Base-by-base conservation (phyloP, 164 flowering plant genomes). In the Buxus sempervirens region DNA sequence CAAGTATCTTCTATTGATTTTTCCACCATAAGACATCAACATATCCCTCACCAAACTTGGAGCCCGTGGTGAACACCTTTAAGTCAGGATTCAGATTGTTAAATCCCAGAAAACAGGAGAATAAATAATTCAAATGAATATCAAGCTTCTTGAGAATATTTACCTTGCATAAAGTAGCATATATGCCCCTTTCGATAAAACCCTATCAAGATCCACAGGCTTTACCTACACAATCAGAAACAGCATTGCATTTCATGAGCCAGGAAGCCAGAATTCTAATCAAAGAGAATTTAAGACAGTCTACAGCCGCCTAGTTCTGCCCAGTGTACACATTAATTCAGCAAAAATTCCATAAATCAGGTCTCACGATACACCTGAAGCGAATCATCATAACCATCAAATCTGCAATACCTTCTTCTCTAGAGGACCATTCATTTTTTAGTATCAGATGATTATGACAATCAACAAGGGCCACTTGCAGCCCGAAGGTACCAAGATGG, bases 131-230 rank as follows among this genome's bases (percentile, higher is more conserved):
- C 0, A 0, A 65, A 38, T 41, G 10, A 63, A 27, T 28, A 62
- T 58, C 14, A 60, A 22, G 57, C 41, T 27, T 57, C 25, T 38
- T 8, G 26, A 18, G 45, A 70, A 32, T 20, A 1, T 1, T 76
- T 75, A 93, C 98, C 98, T 88, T 42, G 98, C 81, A 70, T 93
- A 93, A 23, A 93, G 76, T 65, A 93, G 96, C 93, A 90, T 90
- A 76, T 93, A 89, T 45, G 98, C 98, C 45, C 83, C 86, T 71
- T 81, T 82, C 14, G 88, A 77, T 64, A 90, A 79, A 38, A 93
- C 98, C 22, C 76, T 81, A 64, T 84, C 89, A 64, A 84, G 79
- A 60, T 90, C 97, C 74, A 85, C 90, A 19, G 85, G 65, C 70
- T 82, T 83, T 42, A 90, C 98, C 97, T 93, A 71, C n/a, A 66